Evolutionary conservation across 176 grass and related monocot species (phyloP), one percentile per base, ranked within the genome.

Genomic region (Thinopyrum elongatum): DNA sequence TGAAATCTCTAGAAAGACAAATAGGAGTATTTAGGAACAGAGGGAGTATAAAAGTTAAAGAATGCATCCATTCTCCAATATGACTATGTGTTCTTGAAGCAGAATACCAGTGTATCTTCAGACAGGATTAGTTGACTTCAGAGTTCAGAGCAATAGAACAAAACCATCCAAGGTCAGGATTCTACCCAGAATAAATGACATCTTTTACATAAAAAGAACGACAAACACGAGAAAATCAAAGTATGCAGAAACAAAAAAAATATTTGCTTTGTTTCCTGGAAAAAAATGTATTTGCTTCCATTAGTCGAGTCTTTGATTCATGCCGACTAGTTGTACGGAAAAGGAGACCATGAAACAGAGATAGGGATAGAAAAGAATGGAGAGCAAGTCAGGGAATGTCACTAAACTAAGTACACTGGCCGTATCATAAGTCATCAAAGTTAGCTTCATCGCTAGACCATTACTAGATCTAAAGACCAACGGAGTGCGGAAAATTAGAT

Each of bases 21-120:
- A n/a, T n/a, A n/a, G n/a, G n/a, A n/a, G n/a, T n/a, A n/a, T n/a
- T n/a, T n/a, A n/a, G n/a, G n/a, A n/a, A n/a, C n/a, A n/a, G n/a
- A n/a, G n/a, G n/a, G n/a, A n/a, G n/a, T n/a, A 72, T 7, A 86
- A 60, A 5, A 51, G 25, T 25, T 62, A 83, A 78, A 86, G 5
- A 55, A 25, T 42, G 41, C n/a, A 58, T 58, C 47, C 66, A 29
- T 29, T 59, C 55, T 84, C 16, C 23, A 74, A 57, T 21, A 3
- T 34, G 21, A 60, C 26, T 34, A 41, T 77, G 80, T 88, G 26
- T 78, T 55, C 35, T 62, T 76, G 31, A 85, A 16, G 61, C 34
- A 36, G 27, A 81, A 19, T 4, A 69, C 39, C 39, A 11, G 10
- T 46, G 3, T 7, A 36, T 1, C 35, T 49, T 15, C 6, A 14